phyloP scores from a whole-genome alignment of 495 filamentous ascomycete genomes.

The Aspergillus steynii region DNA sequence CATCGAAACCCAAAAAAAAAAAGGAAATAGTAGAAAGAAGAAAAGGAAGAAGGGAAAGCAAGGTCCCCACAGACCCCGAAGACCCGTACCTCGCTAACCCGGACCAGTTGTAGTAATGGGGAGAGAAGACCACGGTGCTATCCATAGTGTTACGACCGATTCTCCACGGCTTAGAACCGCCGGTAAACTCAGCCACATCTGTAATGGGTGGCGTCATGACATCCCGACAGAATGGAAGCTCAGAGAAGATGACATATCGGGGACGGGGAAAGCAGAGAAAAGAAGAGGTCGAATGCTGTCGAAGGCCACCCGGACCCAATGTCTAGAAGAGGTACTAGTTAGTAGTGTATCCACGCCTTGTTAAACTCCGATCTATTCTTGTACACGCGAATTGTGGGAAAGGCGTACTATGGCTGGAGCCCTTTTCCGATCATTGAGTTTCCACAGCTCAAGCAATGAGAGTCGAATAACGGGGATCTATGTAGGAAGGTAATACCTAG shows the following conservation, averaged over 20 bases:
- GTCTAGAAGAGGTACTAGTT: neutral
- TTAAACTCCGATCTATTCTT: neutral
- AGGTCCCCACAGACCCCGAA: too few relatives aligned
- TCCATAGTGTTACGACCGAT: neutral
- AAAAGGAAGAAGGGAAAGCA: too few relatives aligned
- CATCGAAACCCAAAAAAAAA: too few relatives aligned
- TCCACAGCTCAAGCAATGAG: too few relatives aligned
- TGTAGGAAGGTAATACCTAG: too few relatives aligned
- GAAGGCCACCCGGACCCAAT: neutral
- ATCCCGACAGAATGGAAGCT: neutral
- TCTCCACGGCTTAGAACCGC: neutral
- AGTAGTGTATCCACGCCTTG: neutral
- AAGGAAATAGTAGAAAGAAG: too few relatives aligned
- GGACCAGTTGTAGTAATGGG: neutral
- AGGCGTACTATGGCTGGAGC: too few relatives aligned
- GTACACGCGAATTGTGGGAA: neutral
- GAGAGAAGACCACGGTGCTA: neutral
- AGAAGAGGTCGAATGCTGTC: too few relatives aligned
- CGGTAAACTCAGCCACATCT: neutral
- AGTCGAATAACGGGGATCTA: too few relatives aligned
- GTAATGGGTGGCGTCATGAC: neutral
- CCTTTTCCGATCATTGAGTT: too few relatives aligned
- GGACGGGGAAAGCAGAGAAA: too few relatives aligned
- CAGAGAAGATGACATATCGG: neutral
- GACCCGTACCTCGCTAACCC: too few relatives aligned